Percentiles rank a stretch among this genome's conserved stretches.
Evolutionary conservation across 2,329 filamentous ascomycete genomes (phyloP).

Genomic region (Lachnellula suecica): DNA sequence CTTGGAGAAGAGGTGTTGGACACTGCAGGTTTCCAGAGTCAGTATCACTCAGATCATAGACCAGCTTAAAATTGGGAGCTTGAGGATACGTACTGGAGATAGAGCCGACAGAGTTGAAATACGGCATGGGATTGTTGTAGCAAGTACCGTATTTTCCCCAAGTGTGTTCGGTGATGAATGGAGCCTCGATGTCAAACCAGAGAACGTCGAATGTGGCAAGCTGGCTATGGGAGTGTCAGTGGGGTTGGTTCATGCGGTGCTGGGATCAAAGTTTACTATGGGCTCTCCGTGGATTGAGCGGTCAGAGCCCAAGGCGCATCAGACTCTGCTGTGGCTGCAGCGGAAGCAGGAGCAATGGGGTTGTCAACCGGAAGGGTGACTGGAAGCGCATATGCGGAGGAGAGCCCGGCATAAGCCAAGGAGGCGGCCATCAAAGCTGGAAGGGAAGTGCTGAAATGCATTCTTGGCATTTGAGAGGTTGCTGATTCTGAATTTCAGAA

Average conservation of each 20-base stretch:
- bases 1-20: no score
- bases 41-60: no score
- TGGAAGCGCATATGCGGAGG: not conserved
- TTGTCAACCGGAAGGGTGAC: not conserved
- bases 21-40: no score
- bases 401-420: not conserved
- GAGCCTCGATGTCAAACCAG: not conserved
- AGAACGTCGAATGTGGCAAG: constrained; percentile 2
- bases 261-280: not conserved
- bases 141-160: constrained; percentile 1
- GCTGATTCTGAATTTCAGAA: not conserved
- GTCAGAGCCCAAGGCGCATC: no score
- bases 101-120: not conserved
- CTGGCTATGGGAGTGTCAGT: constrained; percentile 22
- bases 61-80: no score
- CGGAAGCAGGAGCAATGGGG: not conserved
- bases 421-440: not conserved
- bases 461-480: not conserved
- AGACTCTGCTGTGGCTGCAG: not conserved
- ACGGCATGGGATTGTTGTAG: constrained; percentile 3
- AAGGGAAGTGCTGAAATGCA: not conserved
- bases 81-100: not conserved
- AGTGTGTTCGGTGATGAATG: not conserved
- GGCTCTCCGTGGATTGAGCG: not conserved
- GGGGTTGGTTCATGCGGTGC: not conserved